Evolutionary conservation across 2,329 filamentous ascomycete species (phyloP), one percentile per base, ranked within the genome.

Genomic region (Cladosporium sp.): DNA sequence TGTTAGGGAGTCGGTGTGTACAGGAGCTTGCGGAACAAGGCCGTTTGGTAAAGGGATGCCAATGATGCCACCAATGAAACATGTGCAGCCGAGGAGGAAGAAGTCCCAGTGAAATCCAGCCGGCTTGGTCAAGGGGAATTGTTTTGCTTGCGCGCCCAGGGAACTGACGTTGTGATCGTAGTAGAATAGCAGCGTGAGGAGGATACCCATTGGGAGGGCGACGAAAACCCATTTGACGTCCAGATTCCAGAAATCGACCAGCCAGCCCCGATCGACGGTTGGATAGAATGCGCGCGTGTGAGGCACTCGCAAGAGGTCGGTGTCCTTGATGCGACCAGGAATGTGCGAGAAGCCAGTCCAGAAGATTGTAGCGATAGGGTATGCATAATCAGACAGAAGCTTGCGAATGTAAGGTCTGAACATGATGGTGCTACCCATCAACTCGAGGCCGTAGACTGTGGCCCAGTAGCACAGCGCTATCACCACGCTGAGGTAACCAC

Each of bases 81-180:
- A 80, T 0, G 79, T 81, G 54, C 74, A 72, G 6, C 79, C 79
- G 0, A 82, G 71, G 0, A 82, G 70, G 64, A 81, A 81, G 59
- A 81, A 75, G 62, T 82, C 79, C 78, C 79, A 81, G 61, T 81
- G 78, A 60, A 81, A 82, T n/a, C 79, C 79, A 0, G 77, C 78
- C 0, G 79, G 79, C 58, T 82, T 82, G 49, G 73, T 74, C 9
- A 82, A 68, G 0, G 79, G 79, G 44, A 77, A 82, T 22, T 79
- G 72, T 22, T 74, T 75, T 11, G 76, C 78, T 64, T 82, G 79
- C 0, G 79, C 78, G 9, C 75, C 79, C 32, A 82, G 70, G 19
- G 75, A 78, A 55, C 76, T 79, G 48, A 81, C 76, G 71, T 69
- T 69, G 62, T 80, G 78, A 62, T 80, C 78, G 58, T 79, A 80